These are phyloP conservation scores for Boletellus sp. DNA, from an alignment of 768 basidiomycete species.

Conservation along the genomic window DNA sequence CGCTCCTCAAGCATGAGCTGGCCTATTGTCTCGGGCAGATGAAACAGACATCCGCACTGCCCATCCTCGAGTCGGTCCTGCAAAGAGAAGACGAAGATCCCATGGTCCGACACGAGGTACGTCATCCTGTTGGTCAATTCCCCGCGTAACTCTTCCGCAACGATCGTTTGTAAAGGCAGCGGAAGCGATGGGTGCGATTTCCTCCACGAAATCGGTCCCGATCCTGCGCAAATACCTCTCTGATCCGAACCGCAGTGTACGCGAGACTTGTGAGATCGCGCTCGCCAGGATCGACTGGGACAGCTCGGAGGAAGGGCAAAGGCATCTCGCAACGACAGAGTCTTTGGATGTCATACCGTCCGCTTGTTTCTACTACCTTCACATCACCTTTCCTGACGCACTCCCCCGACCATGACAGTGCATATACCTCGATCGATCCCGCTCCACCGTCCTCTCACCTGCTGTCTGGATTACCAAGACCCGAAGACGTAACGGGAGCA, in stretches of 20 bases:
- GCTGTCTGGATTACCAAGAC: conserved; percentile 49
- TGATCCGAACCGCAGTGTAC: conserved; percentile 70
- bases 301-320: conserved; percentile 66
- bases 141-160: conserved; percentile 3
- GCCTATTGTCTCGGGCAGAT: conserved; percentile 97
- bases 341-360: conserved; percentile 39
- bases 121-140: conserved; percentile 11
- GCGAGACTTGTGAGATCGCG: conserved; percentile 98
- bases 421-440: conserved; percentile 84
- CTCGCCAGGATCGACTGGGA: conserved; percentile 95
- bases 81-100: conserved; percentile 70
- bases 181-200: conserved; percentile 98
- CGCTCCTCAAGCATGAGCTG: conserved; percentile 92
- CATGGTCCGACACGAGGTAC: conserved; percentile 97
- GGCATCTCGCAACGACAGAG: conserved; percentile 34
- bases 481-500: conserved; percentile 45
- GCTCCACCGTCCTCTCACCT: conserved; percentile 75
- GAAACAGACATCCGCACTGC: conserved; percentile 66
- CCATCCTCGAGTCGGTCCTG: conserved; percentile 74
- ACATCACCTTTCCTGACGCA: background rate
- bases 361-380: background rate
- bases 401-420: conserved; percentile 34
- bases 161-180: conserved; percentile 63
- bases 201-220: conserved; percentile 58
- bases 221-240: conserved; percentile 66